Evolutionary conservation across 805 yeast genomes (phyloP), one percentile per base, ranked within the genome.

Genomic region (Torulaspora microellipsoides): DNA sequence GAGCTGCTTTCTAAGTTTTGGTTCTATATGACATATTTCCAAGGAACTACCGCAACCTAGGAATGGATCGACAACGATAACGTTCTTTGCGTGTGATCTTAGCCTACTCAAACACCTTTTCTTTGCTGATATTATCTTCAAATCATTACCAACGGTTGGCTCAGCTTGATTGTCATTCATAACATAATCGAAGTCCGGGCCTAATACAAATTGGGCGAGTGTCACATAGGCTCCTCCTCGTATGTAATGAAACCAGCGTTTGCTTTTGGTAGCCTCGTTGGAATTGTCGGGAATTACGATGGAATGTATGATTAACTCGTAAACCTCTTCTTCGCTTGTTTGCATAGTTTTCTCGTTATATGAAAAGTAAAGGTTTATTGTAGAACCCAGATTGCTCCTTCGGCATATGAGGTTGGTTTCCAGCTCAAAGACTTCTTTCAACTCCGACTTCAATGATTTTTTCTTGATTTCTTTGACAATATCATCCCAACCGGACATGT

Each of bases 81-180:
- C 23, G 32, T 29, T 34, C 36, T 39, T 39, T 9, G 43, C 43
- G 15, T 39, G 36, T 8, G 43, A 39, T 14, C 37, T 27, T 8
- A 33, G 32, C 12, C 43, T 27, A 8, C 37, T 39, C 27, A 32
- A 14, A 15, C 43, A 39, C n/a, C 43, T 27, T 17, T 39, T 38
- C 28, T 32, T 38, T 11, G 42, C 35, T 14, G 36, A 31, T 20
- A 38, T 38, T 9, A 38, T 36, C 27, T 38, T 38, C n/a, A 38
- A 36, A 25, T 38, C 42, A 31, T 38, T 38, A 23, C 42, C 42
- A 12, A 38, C 32, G 30, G 36, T 38, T 9, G 42, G 42, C 9
- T 38, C 42, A 2, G 28, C 42, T 14, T 29, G 36, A 23, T 38
- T 38, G n/a, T 38, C 42, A 23, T 39, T 33, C 8, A 39, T 39